Conservation (phyloP, 148 eudicot genomes). For the Arctostaphylos glauca region DNA sequence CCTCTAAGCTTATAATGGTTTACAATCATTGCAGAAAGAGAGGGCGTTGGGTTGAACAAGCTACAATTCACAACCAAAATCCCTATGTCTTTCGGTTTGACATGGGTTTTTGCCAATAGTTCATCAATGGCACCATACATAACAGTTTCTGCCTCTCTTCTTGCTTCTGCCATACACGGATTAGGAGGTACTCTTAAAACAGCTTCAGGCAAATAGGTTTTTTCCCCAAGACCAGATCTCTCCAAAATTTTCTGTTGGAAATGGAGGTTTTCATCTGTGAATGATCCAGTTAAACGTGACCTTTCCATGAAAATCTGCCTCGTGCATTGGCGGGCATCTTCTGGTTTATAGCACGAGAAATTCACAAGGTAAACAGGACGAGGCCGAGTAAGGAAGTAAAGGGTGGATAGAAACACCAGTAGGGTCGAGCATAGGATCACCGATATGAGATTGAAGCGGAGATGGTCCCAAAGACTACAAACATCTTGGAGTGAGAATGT, state of each 20-base stretch:
- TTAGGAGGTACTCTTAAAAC: conserved; percentile 45
- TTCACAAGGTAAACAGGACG: conserved; percentile 54
- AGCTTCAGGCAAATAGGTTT: conserved; percentile 48
- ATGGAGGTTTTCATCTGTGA: conserved; percentile 36
- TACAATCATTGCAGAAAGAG: conserved; percentile 43
- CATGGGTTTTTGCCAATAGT: conserved; percentile 42
- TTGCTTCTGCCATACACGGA: conserved; percentile 52
- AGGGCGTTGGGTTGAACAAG: conserved; percentile 52
- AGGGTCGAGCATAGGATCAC: conserved; percentile 42
- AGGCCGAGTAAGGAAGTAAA: conserved; percentile 53
- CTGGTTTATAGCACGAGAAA: conserved; percentile 57
- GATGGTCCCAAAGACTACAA: conserved; percentile 42
- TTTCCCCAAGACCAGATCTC: conserved; percentile 52
- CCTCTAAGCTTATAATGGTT: conserved; percentile 50
- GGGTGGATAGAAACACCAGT: conserved; percentile 43
- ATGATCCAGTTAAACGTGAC: conserved; percentile 33
- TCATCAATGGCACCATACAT: conserved; percentile 62
- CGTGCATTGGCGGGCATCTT: conserved; percentile 41
- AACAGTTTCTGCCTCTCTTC: conserved; percentile 50
- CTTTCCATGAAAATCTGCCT: conserved; percentile 52
- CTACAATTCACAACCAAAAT: conserved; percentile 52
- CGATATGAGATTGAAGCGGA: conserved; percentile 43
- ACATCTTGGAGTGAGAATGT: conserved; percentile 41
- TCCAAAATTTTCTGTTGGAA: conserved; percentile 55
- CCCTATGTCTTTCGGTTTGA: conserved; percentile 54